phyloP scores from a whole-genome alignment of 192 early-diverging fungal species.

The Thoreauomyces humboldtii region DNA sequence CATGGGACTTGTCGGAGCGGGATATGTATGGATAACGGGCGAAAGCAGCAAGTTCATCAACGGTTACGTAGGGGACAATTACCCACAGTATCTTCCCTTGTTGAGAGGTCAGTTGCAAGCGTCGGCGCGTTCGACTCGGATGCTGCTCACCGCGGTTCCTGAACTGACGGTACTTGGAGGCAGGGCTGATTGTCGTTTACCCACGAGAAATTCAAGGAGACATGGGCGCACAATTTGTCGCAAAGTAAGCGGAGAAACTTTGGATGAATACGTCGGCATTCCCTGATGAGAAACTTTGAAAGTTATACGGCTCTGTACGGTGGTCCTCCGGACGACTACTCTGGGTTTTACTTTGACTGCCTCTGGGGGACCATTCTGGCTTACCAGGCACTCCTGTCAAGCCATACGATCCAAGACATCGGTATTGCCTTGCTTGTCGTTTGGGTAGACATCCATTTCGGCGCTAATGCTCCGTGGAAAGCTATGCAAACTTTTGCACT shows the following conservation, averaged over 20 bases:
- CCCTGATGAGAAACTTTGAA: neutral
- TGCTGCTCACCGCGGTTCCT: neutral
- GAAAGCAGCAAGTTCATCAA: neutral
- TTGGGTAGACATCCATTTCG: no score
- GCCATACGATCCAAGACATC: neutral
- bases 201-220: neutral
- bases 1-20: neutral
- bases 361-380: neutral
- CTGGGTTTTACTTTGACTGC: constrained; percentile 5
- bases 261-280: neutral
- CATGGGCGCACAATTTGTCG: neutral
- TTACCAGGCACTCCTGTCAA: neutral
- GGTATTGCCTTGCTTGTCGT: no score
- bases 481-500: neutral
- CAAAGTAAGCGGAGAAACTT: constrained; percentile 10
- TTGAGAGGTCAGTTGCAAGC: neutral
- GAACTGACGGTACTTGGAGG: neutral
- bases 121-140: no score
- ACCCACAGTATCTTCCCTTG: neutral
- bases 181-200: neutral
- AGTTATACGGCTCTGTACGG: neutral
- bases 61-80: neutral
- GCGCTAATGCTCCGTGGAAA: no score
- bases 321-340: constrained; percentile 1
- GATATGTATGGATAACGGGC: constrained; percentile 4